Evolutionary conservation across 2,329 filamentous ascomycete genomes (phyloP), one percentile per base, ranked within the genome.

Genomic region (Trichoderma harzianum): DNA sequence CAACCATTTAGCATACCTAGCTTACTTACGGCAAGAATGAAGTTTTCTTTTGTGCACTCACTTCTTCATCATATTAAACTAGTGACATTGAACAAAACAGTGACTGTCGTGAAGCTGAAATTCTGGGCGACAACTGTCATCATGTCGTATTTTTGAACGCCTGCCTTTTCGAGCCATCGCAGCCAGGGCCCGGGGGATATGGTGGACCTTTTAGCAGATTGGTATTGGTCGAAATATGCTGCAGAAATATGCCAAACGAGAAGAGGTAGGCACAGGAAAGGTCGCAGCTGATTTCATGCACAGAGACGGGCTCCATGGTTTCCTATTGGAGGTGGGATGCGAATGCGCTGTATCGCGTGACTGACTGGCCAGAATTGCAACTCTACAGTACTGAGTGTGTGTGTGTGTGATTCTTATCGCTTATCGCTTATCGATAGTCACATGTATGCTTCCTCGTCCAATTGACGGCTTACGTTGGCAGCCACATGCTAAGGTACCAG

Each of bases 211-310:
- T 65, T 14, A 79, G 72, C 10, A 79, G 57, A 14, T 66, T 74
- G 28, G 80, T 80, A 18, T 75, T 73, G 12, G 77, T 78, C 11
- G 79, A 78, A 16, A 82, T 70, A 43, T 79, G 69, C 39, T 83
- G 81, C 5, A 83, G 76, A 24, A 81, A 72, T 32, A 82, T 79
- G 39, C 78, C 81, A 71, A 83, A 78, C 5, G 80, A 80, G 28
- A 83, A 77, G 65, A 83, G 76, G 30, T 81, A 72, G 30, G 79
- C 80, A 70, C 81, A 81, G 63, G 77, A 75, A 24, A 71, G 68
- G 24, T 80, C 74, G 73, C 81, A 82, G 62, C 78, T 74, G 21
- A 60, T 66, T 36, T 30, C 47, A 53, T 53, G 47, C 47, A 24
- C 34, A 28, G 63, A 60, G 24, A n/a, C 32, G 7, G 70, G 39